Percentiles rank a stretch among this genome's conserved stretches.
These are phyloP conservation scores for Tetrahymena elliotti DNA, from an alignment of 73 alveolate species.

Conservation along the genomic window DNA sequence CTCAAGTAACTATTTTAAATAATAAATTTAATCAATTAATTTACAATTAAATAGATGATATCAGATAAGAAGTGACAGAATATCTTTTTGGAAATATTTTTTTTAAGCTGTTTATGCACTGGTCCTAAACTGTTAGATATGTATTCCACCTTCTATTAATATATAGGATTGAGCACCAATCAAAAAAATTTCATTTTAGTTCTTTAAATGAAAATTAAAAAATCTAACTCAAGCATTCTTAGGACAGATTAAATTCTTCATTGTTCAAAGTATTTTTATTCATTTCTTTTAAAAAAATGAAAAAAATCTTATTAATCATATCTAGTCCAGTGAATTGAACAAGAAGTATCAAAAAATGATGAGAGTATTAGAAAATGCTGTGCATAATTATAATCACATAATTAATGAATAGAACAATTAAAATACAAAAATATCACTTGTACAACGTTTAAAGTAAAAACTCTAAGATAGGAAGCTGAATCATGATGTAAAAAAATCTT, in stretches of 20 bases:
- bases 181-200: not conserved
- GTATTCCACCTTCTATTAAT: slow-evolving; percentile 50
- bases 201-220: not conserved
- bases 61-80: slow-evolving; percentile 6
- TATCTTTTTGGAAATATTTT: slow-evolving; percentile 35
- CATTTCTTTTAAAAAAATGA: not conserved
- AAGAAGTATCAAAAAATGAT: not conserved
- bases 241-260: not conserved
- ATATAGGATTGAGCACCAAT: slow-evolving; percentile 27
- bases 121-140: slow-evolving; percentile 62
- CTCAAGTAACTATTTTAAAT: slow-evolving; percentile 19
- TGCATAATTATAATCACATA: not conserved
- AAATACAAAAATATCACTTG: not conserved
- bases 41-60: not conserved
- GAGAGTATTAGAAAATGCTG: not conserved
- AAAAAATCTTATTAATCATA: too few species aligned
- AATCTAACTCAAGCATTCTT: not conserved
- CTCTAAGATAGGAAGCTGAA: not conserved
- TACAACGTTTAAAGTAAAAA: not conserved
- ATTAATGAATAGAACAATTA: not conserved
- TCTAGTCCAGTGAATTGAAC: not conserved
- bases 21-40: not conserved
- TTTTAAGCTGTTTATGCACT: slow-evolving; percentile 54
- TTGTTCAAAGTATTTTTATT: not conserved
- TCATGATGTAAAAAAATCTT: not conserved